Base-by-base conservation (phyloP, 164 flowering plant genomes). In the Houttuynia cordata region DNA sequence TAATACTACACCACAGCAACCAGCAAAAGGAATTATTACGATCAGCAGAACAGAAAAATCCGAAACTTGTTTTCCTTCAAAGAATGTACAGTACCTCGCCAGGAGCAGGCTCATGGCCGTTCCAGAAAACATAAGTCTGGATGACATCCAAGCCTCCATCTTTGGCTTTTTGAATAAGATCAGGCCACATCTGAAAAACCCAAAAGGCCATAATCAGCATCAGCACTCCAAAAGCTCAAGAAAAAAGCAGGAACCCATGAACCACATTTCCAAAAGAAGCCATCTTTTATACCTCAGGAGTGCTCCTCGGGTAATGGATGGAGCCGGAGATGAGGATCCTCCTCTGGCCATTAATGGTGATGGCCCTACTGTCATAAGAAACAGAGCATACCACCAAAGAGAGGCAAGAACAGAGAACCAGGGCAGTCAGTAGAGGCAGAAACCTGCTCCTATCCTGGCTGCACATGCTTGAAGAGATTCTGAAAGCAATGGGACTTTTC, bases 271-370 rank as follows among this genome's bases (percentile, higher is more conserved):
- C 51, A 68, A 1, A 4, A n/a, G 24, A 40, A 19, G 8, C n/a
- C 8, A 47, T 37, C 2, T 20, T 53, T 8, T 20, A 24, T 76
- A 91, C 97, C 91, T 86, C 82, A 53, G 97, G 97, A 69, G 83
- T 78, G 74, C 97, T 91, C 74, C 97, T 73, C 24, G 97, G 97
- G 67, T 91, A 91, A 59, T 91, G 97, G 75, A 91, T 84, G 64
- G 97, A 88, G 21, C 96, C 96, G 61, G 98, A 88, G 37, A 88
- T 67, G 15, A 87, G 86, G 63, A 92, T 83, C 68, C 81, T 80
- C 51, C 87, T 74, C 60, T 77, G 74, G 37, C 95, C 95, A 79
- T 88, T 77, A 24, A 92, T 63, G 30, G 79, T 71, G 10, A 92
- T 64, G 13, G 93, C 87, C 60, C 73, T 85, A 20, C 71, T 70